Percentiles rank a stretch among this genome's conserved stretches.
These are phyloP conservation scores for Violaceomyces palustris DNA, from an alignment of 1,284 basidiomycete species.

Conservation along the genomic window DNA sequence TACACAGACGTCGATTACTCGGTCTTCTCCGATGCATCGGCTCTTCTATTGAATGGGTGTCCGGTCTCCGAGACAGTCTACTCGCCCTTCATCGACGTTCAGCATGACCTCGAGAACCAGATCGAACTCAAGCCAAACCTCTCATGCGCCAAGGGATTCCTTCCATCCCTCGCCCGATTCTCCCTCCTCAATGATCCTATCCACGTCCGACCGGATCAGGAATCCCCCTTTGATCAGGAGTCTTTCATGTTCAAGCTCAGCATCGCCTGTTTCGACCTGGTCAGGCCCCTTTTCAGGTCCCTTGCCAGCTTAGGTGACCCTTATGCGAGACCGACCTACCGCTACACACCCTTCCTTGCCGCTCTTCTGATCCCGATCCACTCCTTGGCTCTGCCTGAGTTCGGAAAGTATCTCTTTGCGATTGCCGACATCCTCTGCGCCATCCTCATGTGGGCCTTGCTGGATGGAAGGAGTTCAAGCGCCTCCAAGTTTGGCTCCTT, in stretches of 20 bases:
- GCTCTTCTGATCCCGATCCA: conserved; percentile 74
- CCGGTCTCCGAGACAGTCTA: conserved; percentile 30
- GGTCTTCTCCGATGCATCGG: conserved; percentile 86
- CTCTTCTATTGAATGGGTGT: conserved; percentile 28
- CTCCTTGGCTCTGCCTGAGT: conserved; percentile 51
- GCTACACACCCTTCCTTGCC: conserved; percentile 91
- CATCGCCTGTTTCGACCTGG: conserved; percentile 18
- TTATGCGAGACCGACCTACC: conserved; percentile 86
- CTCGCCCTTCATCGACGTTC: conserved; percentile 13
- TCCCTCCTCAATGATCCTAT: conserved; percentile 54
- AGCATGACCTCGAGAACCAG: conserved; percentile 28
- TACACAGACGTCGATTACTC: conserved; percentile 97
- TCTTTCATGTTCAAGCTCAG: conserved; percentile 18
- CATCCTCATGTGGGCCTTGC: conserved; percentile 67
- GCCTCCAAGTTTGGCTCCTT: conserved; percentile 13
- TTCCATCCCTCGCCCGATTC: conserved; percentile 56
- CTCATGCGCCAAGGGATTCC: conserved; percentile 41
- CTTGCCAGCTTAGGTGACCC: conserved; percentile 61
- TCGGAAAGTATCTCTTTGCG: conserved; percentile 83
- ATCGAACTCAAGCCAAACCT: conserved; percentile 15
- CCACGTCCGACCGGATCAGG: conserved; percentile 2
- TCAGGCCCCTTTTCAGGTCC: conserved; percentile 27
- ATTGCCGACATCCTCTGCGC: conserved; percentile 79
- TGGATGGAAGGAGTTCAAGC: conserved; percentile 50
- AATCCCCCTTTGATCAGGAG: neutral